Evolutionary conservation across 805 yeast genomes (phyloP), one percentile per base, ranked within the genome.

Genomic region (Metschnikowia bowlesiae): DNA sequence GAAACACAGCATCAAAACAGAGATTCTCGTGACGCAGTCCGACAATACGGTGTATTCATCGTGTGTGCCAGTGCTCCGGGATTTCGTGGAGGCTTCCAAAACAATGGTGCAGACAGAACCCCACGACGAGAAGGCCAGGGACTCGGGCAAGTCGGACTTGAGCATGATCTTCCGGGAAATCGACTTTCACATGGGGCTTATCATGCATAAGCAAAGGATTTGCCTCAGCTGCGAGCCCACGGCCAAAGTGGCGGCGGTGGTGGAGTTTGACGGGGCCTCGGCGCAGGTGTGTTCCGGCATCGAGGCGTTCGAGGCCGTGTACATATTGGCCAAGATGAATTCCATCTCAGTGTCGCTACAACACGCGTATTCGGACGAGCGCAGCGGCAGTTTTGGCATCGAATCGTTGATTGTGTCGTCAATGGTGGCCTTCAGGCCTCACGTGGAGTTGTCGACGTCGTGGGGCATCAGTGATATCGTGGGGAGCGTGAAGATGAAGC

Each of bases 181-280:
- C 47, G 89, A 86, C 54, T 57, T 89, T 30, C 82, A 81, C 46
- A 66, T 87, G 48, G 82, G 85, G 0, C 55, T 91, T 6, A 73
- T 78, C 38, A 78, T 91, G 47, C 90, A 82, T 18, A 79, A 83
- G 33, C 99, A 94, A 63, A 80, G 79, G 40, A 63, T 94, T 22
- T 79, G 86, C 2, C 71, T 94, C 47, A 87, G 96, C 57, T 94
- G 99, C 75, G 92, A 88, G 53, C 99, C 99, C 1, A 84, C 84
- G 14, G 98, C 98, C 0, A 89, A 88, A 62, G 94, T 94, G 1
- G 90, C 89, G 36, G 95, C 97, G 0, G 80, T 86, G 34, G 84
- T 89, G 13, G 86, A 89, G 7, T 77, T 85, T 22, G 85, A 83
- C 18, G 84, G 85, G 0, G 78, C 89, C n/a, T 79, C 75, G 22